Evolutionary conservation across 2,329 filamentous ascomycete species (phyloP), one percentile per base, ranked within the genome.

Genomic region (Endoconidiophora laricicola): DNA sequence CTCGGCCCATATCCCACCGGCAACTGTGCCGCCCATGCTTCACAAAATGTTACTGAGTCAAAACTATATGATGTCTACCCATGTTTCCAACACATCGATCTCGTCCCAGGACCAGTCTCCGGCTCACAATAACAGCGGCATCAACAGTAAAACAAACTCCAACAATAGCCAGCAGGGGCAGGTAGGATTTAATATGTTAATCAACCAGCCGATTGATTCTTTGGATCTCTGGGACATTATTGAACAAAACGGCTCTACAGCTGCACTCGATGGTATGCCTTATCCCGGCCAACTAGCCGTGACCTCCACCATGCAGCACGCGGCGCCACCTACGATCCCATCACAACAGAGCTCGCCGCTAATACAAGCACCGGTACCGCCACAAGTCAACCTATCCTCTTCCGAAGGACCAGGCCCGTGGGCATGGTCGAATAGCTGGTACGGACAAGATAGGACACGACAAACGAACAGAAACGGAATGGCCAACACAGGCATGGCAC

Each of bases 151-250:
- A 23, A 44, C 2, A 26, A 45, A 3, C 23, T 33, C 2, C 22
- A 48, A 39, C 24, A 29, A 3, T 14, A 33, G 6, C 4, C 49
- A 51, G 29, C 44, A 47, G 10, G 26, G 37, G 4, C 37, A 46
- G 29, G 41, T 45, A n/a, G 45, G 50, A 3, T 18, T 53, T 3
- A 53, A 53, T 24, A 46, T 49, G 24, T 39, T 53, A n/a, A 53
- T 53, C 38, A 45, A 53, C 24, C 46, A 53, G 12, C 51, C 43
- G 3, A 43, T 53, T 12, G 38, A 47, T 16, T 43, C 51, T 5
- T 46, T 53, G 47, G 40, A 49, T 18, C 33, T 53, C 12, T 53
- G 51, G 51, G 44, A 50, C 20, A 49, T 53, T n/a, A 53, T 53
- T 6, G 51, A 50, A 20, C 49, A 48, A 29, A 47, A 52, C 14